These are phyloP conservation scores for Colletotrichum theobromicola DNA, from an alignment of 2,329 filamentous ascomycete genomes.

Conservation along the genomic window DNA sequence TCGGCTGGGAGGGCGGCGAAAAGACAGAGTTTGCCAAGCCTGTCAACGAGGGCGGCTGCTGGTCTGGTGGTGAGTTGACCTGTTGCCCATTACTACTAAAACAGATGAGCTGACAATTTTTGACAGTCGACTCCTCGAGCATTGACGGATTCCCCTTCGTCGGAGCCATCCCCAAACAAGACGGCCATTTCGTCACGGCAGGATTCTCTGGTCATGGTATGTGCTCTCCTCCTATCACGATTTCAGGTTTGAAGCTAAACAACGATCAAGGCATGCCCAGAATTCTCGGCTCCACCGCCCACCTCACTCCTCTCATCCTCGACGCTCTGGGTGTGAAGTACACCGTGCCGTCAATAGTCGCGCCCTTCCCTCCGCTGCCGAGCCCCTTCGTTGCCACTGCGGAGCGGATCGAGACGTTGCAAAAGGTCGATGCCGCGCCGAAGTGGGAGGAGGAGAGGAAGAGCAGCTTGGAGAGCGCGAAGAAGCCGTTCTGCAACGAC, in stretches of 20 bases:
- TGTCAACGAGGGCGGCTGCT: neutral
- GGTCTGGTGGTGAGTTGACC: neutral
- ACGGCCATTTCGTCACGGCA: neutral
- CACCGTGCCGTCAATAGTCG: neutral
- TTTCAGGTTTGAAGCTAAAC: neutral
- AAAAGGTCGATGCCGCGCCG: neutral
- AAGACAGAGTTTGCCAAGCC: neutral
- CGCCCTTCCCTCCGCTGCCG: neutral
- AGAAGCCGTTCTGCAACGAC: neutral
- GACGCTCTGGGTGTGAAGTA: neutral
- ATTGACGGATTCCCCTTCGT: neutral
- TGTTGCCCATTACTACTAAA: accelerated
- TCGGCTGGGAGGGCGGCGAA: neutral
- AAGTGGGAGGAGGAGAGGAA: neutral
- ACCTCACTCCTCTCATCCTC: neutral
- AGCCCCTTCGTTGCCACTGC: neutral
- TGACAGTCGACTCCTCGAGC: neutral
- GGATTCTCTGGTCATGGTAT: neutral
- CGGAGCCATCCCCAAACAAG: neutral
- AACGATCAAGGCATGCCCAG: neutral
- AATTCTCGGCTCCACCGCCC: neutral
- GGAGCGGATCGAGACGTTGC: neutral
- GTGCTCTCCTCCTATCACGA: neutral
- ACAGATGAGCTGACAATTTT: accelerated
- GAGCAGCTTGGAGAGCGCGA: neutral